Evolutionary conservation across 768 basidiomycete species (phyloP), one percentile per base, ranked within the genome.

Genomic region (Auricularia heimuer): DNA sequence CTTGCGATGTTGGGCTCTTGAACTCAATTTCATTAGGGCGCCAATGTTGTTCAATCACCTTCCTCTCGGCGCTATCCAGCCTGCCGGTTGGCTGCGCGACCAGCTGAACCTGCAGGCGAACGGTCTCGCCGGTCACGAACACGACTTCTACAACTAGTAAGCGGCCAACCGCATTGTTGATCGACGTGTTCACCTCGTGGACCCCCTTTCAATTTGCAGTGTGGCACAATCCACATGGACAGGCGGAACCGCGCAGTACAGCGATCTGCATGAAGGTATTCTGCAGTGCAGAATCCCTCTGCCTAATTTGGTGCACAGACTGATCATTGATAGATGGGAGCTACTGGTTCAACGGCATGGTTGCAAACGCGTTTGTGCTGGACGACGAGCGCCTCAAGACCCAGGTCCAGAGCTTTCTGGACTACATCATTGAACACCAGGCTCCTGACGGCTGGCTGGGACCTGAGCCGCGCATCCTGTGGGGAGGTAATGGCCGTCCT

Each of bases 341-440:
- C 24, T 60, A 60, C 56, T 60, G 56, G 56, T 60, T 60, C 34
- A 84, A 84, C 66, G 82, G 75, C 4, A 80, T 83, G 81, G 80
- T 83, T 0, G 81, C 82, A 0, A 81, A 81, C 65, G 82, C 81
- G 35, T 70, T 83, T 8, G 74, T 84, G 1, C 75, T 77, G 64
- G 77, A 82, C 67, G 77, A 78, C 62, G 66, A 79, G 3, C 80
- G 72, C 1, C 81, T 83, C 70, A 78, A 80, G 62, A 71, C 74
- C 4, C 81, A 80, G 68, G 81, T 81, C 0, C 77, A 78, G 14
- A 74, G 75, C 18, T 83, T 83, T 69, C 72, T 84, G 34, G 73
- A 78, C 60, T 64, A 64, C 29, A 34, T 64, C n/a, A 24, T 64
- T 16, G 64, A 58, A 18, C 64, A 64, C 29, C 64, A 64, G 36